Evolutionary conservation across 2,329 filamentous ascomycete species (phyloP).

Genomic region (Pseudogymnoascus sp.): DNA sequence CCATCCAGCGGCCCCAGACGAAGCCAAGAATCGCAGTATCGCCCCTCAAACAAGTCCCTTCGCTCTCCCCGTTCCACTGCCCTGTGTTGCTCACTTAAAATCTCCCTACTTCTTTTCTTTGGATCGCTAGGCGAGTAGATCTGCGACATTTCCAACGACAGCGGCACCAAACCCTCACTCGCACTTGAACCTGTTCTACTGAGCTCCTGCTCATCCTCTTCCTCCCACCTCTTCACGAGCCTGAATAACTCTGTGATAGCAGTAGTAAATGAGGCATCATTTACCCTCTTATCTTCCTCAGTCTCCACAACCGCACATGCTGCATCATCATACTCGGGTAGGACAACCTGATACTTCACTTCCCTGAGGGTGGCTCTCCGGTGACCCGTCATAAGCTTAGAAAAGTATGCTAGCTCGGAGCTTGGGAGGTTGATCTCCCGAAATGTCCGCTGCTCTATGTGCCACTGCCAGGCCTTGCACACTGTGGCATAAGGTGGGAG

Average conservation of each 20-base stretch:
- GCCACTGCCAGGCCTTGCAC: conserved; percentile 14
- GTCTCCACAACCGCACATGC: conserved; percentile 16
- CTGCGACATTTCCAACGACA: neutral
- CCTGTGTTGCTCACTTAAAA: neutral
- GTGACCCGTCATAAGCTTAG: conserved; percentile 8
- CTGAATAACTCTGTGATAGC: conserved; percentile 12
- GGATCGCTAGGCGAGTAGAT: conserved; percentile 15
- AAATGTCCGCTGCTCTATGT: conserved; percentile 15
- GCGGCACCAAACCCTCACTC: neutral
- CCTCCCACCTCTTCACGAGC: conserved; percentile 12
- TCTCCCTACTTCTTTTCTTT: neutral
- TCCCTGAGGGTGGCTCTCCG: conserved; percentile 2
- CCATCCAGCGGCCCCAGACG: neutral
- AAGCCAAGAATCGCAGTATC: conserved; percentile 15
- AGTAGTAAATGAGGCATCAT: conserved; percentile 14
- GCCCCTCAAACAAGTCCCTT: conserved; percentile 13
- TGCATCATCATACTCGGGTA: conserved; percentile 15
- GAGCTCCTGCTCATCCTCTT: neutral
- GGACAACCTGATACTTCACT: conserved; percentile 14
- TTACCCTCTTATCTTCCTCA: conserved; percentile 12
- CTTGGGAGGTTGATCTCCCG: conserved; percentile 12
- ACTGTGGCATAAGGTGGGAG: conserved; percentile 16
- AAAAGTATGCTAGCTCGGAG: conserved; percentile 12
- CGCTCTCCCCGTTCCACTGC: conserved; percentile 10
- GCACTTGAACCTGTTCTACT: neutral